Percentiles rank a stretch among this genome's conserved stretches.
Conservation (phyloP, 352 stramenopile species). For the Pythium myriotylum region DNA sequence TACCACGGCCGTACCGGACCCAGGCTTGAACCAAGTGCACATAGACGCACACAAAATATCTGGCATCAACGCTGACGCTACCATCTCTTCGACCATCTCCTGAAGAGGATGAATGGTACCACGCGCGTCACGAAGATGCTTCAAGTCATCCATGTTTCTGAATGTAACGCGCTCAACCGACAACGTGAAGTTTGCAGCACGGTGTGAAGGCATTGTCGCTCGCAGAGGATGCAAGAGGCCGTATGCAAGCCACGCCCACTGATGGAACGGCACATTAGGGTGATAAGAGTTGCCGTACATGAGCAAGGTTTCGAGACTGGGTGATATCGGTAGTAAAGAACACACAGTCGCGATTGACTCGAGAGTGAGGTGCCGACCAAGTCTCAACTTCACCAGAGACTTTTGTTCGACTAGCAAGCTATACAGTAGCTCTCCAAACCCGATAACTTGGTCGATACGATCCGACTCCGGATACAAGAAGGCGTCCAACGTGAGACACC, state of each 20-base stretch:
- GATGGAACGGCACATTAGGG: not conserved
- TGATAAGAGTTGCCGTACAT: not conserved
- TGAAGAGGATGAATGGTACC: no score
- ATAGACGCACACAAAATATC: no score
- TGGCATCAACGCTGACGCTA: no score
- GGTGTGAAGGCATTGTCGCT: not conserved
- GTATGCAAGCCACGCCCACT: not conserved
- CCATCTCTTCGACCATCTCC: no score
- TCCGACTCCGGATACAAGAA: not conserved
- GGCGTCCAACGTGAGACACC: constrained; percentile 1
- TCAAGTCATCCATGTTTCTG: no score
- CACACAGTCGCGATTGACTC: not conserved
- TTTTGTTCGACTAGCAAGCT: not conserved
- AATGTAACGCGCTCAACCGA: no score
- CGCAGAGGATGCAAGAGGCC: not conserved
- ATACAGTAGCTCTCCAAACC: not conserved
- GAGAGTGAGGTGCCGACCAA: not conserved
- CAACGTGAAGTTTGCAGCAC: no score
- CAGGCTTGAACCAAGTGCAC: no score
- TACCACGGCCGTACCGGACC: no score
- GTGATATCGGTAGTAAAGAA: not conserved
- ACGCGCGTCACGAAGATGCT: no score
- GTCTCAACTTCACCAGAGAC: not conserved
- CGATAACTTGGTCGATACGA: not conserved
- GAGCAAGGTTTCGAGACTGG: not conserved